Percentiles rank a stretch among this genome's conserved stretches.
Conservation (phyloP, 148 eudicot species). For the Oxyria digyna region DNA sequence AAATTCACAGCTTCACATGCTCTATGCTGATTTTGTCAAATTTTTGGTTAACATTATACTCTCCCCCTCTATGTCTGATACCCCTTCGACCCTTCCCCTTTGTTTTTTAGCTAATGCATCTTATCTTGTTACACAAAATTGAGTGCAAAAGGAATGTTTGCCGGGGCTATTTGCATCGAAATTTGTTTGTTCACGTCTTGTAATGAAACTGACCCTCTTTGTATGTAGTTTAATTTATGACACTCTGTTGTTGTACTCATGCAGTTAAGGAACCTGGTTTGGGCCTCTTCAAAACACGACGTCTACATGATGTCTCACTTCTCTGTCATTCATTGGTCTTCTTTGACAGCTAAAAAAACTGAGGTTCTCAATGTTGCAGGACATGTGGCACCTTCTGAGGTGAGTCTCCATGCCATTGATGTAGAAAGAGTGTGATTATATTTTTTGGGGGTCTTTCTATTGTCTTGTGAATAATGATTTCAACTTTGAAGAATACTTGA, state of each 20-base stretch:
- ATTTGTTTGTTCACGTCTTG: neutral
- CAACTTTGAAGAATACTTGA: conserved; percentile 4
- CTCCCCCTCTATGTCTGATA: too few relatives aligned
- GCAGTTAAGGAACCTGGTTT: conserved; percentile 87
- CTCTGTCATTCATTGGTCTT: conserved; percentile 45
- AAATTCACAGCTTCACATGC: neutral
- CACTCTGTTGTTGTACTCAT: conserved; percentile 8
- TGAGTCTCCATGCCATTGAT: conserved; percentile 12
- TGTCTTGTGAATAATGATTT: neutral
- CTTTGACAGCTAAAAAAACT: conserved; percentile 33
- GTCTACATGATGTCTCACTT: conserved; percentile 74
- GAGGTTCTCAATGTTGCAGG: conserved; percentile 82
- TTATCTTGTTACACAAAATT: neutral
- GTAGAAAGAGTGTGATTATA: neutral
- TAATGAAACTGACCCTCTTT: neutral
- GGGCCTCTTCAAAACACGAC: conserved; percentile 94
- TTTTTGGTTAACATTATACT: too few relatives aligned
- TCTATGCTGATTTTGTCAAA: neutral
- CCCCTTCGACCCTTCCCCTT: neutral
- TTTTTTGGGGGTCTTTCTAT: neutral
- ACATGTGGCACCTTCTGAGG: conserved; percentile 81
- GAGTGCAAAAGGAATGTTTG: neutral
- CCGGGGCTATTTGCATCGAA: neutral
- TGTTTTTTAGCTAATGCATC: neutral
- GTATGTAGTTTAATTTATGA: neutral